A percentile compares a stretch with the other conserved stretches of the same genome.
phyloP scores from a whole-genome alignment of 2,329 filamentous ascomycete species.

The Cladophialophora carrionii region DNA sequence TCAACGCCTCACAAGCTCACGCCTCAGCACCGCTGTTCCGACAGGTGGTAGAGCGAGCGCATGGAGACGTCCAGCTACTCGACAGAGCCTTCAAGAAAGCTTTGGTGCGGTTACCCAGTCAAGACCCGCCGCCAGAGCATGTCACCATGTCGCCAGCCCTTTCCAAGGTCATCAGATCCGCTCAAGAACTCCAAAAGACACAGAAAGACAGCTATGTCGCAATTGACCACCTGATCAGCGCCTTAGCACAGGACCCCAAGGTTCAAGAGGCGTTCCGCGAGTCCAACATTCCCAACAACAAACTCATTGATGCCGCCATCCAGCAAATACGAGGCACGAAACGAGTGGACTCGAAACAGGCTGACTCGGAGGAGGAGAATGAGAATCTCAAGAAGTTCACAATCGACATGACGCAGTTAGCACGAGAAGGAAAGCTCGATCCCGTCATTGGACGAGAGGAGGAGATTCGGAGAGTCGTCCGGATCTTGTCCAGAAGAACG shows the following conservation, averaged over 20 bases:
- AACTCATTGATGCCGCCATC: conserved; percentile 87
- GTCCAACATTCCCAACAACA: conserved; percentile 86
- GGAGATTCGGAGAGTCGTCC: conserved; percentile 92
- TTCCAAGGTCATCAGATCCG: conserved; percentile 77
- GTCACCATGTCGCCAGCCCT: conserved; percentile 82
- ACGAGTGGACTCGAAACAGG: conserved; percentile 93
- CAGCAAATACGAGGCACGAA: conserved; percentile 88
- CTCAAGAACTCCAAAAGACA: conserved; percentile 90
- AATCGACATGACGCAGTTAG: conserved; percentile 96
- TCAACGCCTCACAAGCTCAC: conserved; percentile 67
- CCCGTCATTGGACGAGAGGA: conserved; percentile 91
- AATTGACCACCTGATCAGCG: conserved; percentile 89
- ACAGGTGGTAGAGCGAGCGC: conserved; percentile 90
- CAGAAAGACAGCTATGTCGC: conserved; percentile 96
- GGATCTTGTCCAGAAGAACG: conserved; percentile 86
- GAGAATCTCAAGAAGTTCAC: conserved; percentile 98
- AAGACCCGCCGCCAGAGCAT: conserved; percentile 90
- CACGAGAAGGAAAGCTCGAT: conserved; percentile 93
- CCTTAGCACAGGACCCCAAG: conserved; percentile 75
- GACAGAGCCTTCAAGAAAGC: conserved; percentile 89
- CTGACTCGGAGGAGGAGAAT: conserved; percentile 85
- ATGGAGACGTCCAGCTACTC: conserved; percentile 87
- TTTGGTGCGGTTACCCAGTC: conserved; percentile 86
- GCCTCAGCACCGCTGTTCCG: conserved; percentile 77
- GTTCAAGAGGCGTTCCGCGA: conserved; percentile 78